Conservation (phyloP, 1,284 basidiomycete genomes). For the Amylostereum chailletii region DNA sequence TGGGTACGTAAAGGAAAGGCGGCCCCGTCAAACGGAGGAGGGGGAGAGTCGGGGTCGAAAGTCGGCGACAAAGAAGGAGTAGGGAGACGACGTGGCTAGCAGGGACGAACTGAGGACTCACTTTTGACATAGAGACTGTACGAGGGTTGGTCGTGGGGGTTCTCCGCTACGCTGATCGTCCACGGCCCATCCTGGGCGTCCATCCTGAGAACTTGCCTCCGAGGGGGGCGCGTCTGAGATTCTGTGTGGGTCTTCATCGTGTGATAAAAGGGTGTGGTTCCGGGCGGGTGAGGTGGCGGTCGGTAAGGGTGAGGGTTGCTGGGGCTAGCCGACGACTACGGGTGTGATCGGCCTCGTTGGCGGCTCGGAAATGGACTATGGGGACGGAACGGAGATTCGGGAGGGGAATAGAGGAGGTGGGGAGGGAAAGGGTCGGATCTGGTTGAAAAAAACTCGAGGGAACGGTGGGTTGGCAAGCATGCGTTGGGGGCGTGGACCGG, state of each 20-base stretch:
- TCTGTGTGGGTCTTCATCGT: slow-evolving; percentile 29
- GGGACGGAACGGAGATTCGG: slow-evolving; percentile 1
- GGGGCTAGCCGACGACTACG: slow-evolving; percentile 17
- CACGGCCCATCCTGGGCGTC: slow-evolving; percentile 40
- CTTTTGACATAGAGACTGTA: slow-evolving; percentile 42
- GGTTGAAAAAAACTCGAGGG: not conserved
- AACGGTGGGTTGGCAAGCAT: too few species aligned
- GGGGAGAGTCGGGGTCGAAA: too few species aligned
- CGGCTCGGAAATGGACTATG: not conserved
- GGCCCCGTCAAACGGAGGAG: too few species aligned
- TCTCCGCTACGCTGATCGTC: slow-evolving; percentile 45
- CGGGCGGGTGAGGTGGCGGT: slow-evolving; percentile 14
- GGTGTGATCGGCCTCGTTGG: not conserved
- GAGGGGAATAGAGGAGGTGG: slow-evolving; percentile 8
- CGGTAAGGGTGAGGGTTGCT: slow-evolving; percentile 15
- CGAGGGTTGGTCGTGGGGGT: slow-evolving; percentile 27
- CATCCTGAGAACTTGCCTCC: slow-evolving; percentile 17
- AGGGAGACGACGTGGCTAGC: slow-evolving; percentile 13
- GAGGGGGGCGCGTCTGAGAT: slow-evolving; percentile 21
- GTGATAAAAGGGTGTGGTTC: slow-evolving; percentile 15
- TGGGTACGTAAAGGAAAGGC: too few species aligned
- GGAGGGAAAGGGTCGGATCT: slow-evolving; percentile 8
- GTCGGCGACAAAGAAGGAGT: slow-evolving; percentile 1
- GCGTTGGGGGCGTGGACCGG: too few species aligned
- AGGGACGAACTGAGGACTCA: slow-evolving; percentile 22